Evolutionary conservation across 163 green algal species (phyloP).

Genomic region (Scenedesmus sp.): DNA sequence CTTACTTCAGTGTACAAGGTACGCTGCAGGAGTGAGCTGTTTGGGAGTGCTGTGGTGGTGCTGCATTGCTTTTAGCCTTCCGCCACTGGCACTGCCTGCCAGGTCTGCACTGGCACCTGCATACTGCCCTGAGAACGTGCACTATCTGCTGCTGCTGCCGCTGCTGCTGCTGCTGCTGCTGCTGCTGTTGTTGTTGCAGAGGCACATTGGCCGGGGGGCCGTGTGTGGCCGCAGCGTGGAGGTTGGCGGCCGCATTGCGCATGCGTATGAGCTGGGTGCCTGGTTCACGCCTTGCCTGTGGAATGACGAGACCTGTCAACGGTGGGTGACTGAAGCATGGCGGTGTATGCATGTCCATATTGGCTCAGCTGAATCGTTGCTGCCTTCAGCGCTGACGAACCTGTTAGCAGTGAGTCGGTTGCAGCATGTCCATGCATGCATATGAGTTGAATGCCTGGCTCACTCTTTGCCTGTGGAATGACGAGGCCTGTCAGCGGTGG

Average conservation of each 20-base stretch:
- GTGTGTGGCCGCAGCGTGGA: constrained; percentile 4
- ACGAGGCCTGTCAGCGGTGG: constrained; percentile 9
- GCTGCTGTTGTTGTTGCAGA: neutral
- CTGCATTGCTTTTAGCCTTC: neutral
- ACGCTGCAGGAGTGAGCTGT: too few species aligned
- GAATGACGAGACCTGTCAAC: neutral
- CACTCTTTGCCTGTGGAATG: too few species aligned
- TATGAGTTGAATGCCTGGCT: too few species aligned
- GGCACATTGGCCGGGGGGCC: neutral
- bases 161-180: neutral
- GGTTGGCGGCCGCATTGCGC: neutral
- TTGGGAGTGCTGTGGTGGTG: too few species aligned
- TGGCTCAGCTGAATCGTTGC: too few species aligned
- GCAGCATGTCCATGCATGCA: too few species aligned
- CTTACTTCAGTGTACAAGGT: neutral
- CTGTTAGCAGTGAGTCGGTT: too few species aligned
- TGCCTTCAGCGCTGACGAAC: too few species aligned
- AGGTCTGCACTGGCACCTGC: neutral
- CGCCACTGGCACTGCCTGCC: neutral
- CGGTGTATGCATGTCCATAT: neutral
- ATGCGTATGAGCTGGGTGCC: constrained; percentile 11
- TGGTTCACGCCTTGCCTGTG: constrained; percentile 52
- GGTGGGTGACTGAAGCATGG: neutral
- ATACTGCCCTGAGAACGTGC: neutral
- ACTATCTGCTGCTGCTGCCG: neutral